Conservation (phyloP, 2,329 filamentous ascomycete genomes). For the Curvularia sp. region DNA sequence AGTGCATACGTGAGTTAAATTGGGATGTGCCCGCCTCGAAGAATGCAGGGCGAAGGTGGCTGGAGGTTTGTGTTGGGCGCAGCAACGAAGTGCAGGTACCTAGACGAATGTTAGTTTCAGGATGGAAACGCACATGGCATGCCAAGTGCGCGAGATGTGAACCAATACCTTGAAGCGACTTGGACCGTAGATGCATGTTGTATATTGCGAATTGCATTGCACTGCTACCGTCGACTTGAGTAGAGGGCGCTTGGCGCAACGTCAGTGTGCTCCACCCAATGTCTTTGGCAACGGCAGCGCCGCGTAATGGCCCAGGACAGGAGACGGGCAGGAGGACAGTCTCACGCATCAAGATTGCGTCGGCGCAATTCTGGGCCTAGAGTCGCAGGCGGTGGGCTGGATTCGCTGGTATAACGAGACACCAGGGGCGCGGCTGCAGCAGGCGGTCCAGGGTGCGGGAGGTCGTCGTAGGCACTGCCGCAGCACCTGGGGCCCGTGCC, state of each 20-base stretch:
- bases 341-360: constrained; percentile 3
- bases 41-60: neutral
- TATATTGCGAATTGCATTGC: neutral
- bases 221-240: neutral
- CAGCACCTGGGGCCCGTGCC: constrained; percentile 19
- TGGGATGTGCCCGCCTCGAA: constrained; percentile 1
- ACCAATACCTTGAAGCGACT: neutral
- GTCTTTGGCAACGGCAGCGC: constrained; percentile 14
- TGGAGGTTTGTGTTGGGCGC: neutral
- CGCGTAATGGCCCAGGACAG: constrained; percentile 14
- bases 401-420: constrained; percentile 13
- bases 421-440: constrained; percentile 21
- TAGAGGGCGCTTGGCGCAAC: constrained; percentile 19
- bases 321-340: neutral
- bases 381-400: neutral
- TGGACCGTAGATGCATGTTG: neutral
- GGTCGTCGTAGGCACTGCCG: constrained; percentile 16
- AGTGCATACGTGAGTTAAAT: constrained; percentile 8
- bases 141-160: neutral
- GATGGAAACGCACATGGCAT: neutral
- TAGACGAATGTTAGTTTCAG: neutral
- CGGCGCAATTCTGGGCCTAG: constrained; percentile 4
- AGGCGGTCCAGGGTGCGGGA: constrained; percentile 10
- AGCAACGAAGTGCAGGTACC: neutral
- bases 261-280: constrained; percentile 13